A percentile compares a stretch with the other conserved stretches of the same genome.
phyloP scores from a whole-genome alignment of 2,329 filamentous ascomycete genomes.

The Ampelomyces quisqualis region DNA sequence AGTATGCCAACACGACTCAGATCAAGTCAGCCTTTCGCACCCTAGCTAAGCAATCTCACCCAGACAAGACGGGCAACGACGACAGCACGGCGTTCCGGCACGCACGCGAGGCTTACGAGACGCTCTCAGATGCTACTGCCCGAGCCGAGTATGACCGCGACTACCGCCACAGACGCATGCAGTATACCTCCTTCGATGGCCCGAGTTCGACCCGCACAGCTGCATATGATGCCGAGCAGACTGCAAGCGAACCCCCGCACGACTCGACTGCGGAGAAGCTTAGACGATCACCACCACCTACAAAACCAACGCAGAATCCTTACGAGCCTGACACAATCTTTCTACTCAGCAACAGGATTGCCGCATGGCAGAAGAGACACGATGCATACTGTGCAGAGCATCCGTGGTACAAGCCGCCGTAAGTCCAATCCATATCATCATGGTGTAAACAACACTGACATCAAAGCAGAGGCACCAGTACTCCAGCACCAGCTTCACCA shows the following conservation, averaged over 20 bases:
- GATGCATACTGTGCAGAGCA: constrained; percentile 4
- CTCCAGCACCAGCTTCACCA: not conserved
- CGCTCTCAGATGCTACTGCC: constrained; percentile 8
- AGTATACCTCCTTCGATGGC: not conserved
- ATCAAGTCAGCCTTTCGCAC: constrained; percentile 98
- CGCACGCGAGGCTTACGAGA: constrained; percentile 17
- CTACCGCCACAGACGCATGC: constrained; percentile 1
- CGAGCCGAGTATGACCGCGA: constrained; percentile 11
- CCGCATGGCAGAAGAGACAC: constrained; percentile 6
- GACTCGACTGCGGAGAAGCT: not conserved
- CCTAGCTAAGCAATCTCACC: constrained; percentile 90
- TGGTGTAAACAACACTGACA: too few species aligned
- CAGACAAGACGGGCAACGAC: constrained; percentile 79
- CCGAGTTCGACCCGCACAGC: constrained; percentile 1
- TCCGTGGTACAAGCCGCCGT: constrained; percentile 5
- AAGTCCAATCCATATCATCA: not conserved
- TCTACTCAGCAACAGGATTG: constrained; percentile 4
- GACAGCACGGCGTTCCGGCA: constrained; percentile 13
- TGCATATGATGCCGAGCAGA: not conserved
- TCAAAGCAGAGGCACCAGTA: too few species aligned
- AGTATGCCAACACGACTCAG: constrained; percentile 71
- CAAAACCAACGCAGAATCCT: constrained; percentile 6
- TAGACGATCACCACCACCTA: constrained; percentile 7
- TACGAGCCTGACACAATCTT: constrained; percentile 5
- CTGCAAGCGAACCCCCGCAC: not conserved